Conservation (phyloP, 179 eudicot species). For the Heliamphora pulchella region DNA sequence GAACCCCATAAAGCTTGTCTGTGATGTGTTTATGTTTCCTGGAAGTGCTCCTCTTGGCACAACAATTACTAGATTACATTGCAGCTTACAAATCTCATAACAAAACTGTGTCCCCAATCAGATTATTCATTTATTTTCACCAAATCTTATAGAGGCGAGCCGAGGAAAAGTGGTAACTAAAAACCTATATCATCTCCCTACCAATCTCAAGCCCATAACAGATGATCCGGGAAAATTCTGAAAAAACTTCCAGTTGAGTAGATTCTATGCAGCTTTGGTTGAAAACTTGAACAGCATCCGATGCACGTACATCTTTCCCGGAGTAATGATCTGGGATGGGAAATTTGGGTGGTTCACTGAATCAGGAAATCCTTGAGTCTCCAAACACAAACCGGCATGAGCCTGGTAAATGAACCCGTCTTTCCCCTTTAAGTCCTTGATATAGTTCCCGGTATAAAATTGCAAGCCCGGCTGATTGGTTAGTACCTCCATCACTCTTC, state of each 20-base stretch:
- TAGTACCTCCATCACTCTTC: constrained; percentile 53
- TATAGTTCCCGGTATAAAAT: constrained; percentile 54
- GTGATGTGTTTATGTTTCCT: too few relatives aligned
- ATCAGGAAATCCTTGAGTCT: constrained; percentile 78
- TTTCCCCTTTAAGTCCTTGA: constrained; percentile 48
- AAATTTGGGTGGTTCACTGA: constrained; percentile 61
- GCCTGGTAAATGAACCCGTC: constrained; percentile 50
- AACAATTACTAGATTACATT: background rate
- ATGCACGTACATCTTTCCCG: constrained; percentile 44
- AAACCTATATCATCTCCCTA: background rate
- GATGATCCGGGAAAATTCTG: background rate
- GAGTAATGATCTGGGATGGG: constrained; percentile 49
- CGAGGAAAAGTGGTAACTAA: background rate
- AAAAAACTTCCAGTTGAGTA: background rate
- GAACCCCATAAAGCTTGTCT: too few relatives aligned
- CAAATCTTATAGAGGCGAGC: too few relatives aligned
- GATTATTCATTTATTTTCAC: background rate
- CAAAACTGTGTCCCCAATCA: background rate
- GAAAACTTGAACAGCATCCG: constrained; percentile 40
- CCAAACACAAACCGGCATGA: constrained; percentile 66
- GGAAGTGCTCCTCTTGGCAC: too few relatives aligned
- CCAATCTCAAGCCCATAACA: background rate
- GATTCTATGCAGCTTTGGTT: background rate
- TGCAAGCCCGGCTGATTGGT: constrained; percentile 69
- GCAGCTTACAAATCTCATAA: background rate